These are phyloP conservation scores for Mucor circinelloides DNA, from an alignment of 371 early-diverging fungal genomes.

Conservation along the genomic window DNA sequence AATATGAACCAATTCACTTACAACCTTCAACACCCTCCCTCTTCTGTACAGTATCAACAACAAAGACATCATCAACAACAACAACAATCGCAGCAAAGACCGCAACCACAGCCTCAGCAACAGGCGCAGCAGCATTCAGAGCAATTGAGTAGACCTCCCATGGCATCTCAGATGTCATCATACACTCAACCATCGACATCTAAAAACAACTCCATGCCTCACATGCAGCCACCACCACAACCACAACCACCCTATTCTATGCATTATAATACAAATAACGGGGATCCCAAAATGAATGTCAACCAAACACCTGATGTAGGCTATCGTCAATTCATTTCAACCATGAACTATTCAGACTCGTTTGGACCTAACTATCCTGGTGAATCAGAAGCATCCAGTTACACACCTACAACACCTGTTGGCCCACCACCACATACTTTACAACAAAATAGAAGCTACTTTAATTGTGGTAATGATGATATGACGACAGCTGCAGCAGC, in stretches of 20 bases:
- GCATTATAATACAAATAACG: neutral
- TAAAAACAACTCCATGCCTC: neutral
- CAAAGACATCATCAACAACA: conserved; percentile 5
- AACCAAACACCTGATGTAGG: neutral
- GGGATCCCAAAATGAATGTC: neutral
- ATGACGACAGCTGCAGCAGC: neutral
- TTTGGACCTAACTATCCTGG: conserved; percentile 12
- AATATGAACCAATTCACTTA: neutral
- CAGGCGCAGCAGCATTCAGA: neutral
- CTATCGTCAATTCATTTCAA: conserved; percentile 1
- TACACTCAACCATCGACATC: neutral
- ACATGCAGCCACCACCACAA: conserved; percentile 3
- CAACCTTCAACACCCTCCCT: neutral
- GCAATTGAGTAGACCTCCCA: neutral
- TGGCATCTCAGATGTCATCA: neutral
- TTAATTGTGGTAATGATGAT: neutral
- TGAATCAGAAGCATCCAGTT: neutral
- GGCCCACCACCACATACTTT: neutral
- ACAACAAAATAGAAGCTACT: neutral
- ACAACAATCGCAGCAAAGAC: neutral
- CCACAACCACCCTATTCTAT: neutral
- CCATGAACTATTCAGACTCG: conserved; percentile 6
- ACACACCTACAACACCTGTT: neutral
- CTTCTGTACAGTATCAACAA: neutral
- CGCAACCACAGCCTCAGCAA: neutral